Evolutionary conservation across 176 grass and related monocot genomes (phyloP).

Genomic region (bread wheat (Triticum aestivum)): DNA sequence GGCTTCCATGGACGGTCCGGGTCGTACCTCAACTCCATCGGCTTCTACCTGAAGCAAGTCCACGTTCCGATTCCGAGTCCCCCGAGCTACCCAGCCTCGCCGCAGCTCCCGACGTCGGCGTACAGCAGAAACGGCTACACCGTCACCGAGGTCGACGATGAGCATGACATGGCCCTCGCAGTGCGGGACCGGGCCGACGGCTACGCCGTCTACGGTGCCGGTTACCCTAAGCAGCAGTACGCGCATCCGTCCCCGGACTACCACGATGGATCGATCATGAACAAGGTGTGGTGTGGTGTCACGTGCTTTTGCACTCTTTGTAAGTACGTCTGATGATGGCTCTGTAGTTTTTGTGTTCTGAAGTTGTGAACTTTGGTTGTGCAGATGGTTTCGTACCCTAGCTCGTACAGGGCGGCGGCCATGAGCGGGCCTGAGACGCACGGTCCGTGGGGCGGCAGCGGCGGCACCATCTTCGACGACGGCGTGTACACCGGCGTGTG

Average conservation of each 20-base stretch:
- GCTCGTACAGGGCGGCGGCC: slow-evolving; percentile 41
- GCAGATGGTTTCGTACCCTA: slow-evolving; percentile 63
- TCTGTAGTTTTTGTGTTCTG: neutral
- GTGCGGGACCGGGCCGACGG: slow-evolving; percentile 49
- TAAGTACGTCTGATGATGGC: neutral
- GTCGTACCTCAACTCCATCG: slow-evolving; percentile 61
- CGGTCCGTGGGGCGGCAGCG: slow-evolving; percentile 92
- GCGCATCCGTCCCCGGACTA: slow-evolving; percentile 20
- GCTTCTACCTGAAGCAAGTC: slow-evolving; percentile 66
- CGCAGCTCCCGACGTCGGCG: slow-evolving; percentile 3
- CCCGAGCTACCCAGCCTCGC: slow-evolving; percentile 37
- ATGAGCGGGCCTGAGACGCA: slow-evolving; percentile 45
- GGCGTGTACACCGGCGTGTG: slow-evolving; percentile 74
- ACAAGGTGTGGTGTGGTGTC: slow-evolving; percentile 39
- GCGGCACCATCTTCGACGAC: slow-evolving; percentile 96
- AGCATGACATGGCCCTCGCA: slow-evolving; percentile 40
- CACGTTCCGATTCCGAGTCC: slow-evolving; percentile 40
- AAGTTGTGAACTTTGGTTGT: slow-evolving; percentile 13
- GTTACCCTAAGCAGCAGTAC: slow-evolving; percentile 49
- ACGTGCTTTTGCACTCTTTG: slow-evolving; percentile 15
- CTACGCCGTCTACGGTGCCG: slow-evolving; percentile 45
- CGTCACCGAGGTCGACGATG: neutral
- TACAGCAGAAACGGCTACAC: slow-evolving; percentile 36
- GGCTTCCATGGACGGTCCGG: slow-evolving; percentile 72
- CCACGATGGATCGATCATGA: slow-evolving; percentile 29